Conservation (phyloP, 1,284 basidiomycete species). For the Jaminaea rosea region DNA sequence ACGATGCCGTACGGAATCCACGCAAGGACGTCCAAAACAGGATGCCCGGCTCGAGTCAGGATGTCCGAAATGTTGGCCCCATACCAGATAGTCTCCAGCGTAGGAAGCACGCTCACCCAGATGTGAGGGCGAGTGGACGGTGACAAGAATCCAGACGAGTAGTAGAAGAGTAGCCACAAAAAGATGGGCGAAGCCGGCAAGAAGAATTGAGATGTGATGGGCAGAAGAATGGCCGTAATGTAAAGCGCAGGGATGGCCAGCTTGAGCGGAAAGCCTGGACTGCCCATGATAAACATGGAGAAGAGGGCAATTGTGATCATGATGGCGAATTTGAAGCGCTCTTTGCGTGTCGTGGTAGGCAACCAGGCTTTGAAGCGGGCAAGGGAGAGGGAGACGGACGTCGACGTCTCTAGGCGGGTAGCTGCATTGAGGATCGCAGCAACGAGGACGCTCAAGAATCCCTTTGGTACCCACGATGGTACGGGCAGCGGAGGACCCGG, state of each 20-base stretch:
- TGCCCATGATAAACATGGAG: slow-evolving; percentile 68
- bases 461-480: not conserved
- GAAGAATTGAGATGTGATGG: slow-evolving; percentile 86
- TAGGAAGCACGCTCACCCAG: slow-evolving; percentile 84
- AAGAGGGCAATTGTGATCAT: slow-evolving; percentile 54
- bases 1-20: slow-evolving; percentile 93
- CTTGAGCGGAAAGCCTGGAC: slow-evolving; percentile 63
- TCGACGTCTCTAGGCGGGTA: slow-evolving; percentile 33
- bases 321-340: slow-evolving; percentile 39
- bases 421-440: slow-evolving; percentile 33
- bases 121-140: slow-evolving; percentile 65
- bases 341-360: slow-evolving; percentile 14
- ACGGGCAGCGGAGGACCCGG: not conserved
- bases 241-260: slow-evolving; percentile 71
- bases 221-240: slow-evolving; percentile 62
- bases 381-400: slow-evolving; percentile 32
- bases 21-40: slow-evolving; percentile 79
- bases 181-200: slow-evolving; percentile 79
- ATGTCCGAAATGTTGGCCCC: slow-evolving; percentile 96
- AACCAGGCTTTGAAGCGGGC: slow-evolving; percentile 28
- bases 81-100: slow-evolving; percentile 85
- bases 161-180: slow-evolving; percentile 61
- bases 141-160: slow-evolving; percentile 76
- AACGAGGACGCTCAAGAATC: slow-evolving; percentile 10
- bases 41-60: slow-evolving; percentile 84